Base-by-base conservation (phyloP, 352 stramenopile genomes). In the Pythium rhizo-oryzae region DNA sequence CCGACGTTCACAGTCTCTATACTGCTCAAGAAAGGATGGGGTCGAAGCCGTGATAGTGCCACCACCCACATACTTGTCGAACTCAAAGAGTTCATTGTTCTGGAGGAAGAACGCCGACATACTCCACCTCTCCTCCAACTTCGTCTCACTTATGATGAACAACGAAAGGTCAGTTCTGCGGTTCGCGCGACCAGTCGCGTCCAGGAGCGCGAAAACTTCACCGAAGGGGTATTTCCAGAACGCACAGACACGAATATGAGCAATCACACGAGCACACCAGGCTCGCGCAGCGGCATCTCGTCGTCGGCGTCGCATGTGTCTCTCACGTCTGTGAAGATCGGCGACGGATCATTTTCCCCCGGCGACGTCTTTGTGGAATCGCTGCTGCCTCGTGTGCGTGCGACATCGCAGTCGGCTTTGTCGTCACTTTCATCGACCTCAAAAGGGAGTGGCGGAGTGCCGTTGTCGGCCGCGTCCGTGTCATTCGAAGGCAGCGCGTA, bases 31-130 rank as follows among this genome's bases (percentile, higher is more conserved):
- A 49, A 89, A 91, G 3, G 76, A 82, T 12, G 43, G 51, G 9
- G 62, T 59, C 21, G 63, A 62, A 1, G 57, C 24, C 11, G 57
- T 61, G 64, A 58, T 65, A 25, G 13, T 53, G 43, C 19, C 37
- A 18, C 49, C 37, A 5, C 79, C 75, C 24, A 90, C 67, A 37
- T 80, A 80, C 62, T 77, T 80, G 18, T 89, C 76, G 51, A 87
- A 94, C 54, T 90, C 75, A 53, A 92, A 93, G 43, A 93, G 62
- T 3, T 90, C 72, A 55, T 85, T 82, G 72, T 91, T 67, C 53
- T 71, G 64, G 25, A 76, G 51, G 52, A 93, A 92, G 74, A 94
- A 91, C 16, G 37, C 60, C 33, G 75, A 57, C 41, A 46, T 58
- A n/a, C n/a, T n/a, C n/a, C n/a, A n/a, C n/a, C n/a, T n/a, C n/a